phyloP scores from a whole-genome alignment of 495 filamentous ascomycete genomes.

The Aspergillus hancockii region DNA sequence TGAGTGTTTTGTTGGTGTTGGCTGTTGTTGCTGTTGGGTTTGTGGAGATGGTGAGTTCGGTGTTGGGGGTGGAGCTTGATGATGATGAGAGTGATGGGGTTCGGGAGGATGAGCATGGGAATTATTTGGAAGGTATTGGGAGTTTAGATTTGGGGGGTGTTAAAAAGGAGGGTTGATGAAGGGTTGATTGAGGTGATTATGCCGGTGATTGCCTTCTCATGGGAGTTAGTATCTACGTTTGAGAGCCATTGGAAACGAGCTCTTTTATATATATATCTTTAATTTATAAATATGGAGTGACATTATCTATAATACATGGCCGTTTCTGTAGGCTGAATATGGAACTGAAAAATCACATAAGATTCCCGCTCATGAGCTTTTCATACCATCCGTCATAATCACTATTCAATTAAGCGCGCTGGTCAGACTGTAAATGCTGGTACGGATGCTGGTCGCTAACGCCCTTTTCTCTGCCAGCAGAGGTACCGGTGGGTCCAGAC shows the following conservation, averaged over 20 bases:
- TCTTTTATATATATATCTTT: not conserved
- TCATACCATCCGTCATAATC: slow-evolving; percentile 13
- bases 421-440: slow-evolving; percentile 45
- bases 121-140: not conserved
- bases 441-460: slow-evolving; percentile 41
- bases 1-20: slow-evolving; percentile 30
- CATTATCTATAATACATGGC: slow-evolving; percentile 24
- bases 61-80: slow-evolving; percentile 16
- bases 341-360: slow-evolving; percentile 8
- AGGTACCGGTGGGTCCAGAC: slow-evolving; percentile 38
- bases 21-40: slow-evolving; percentile 28
- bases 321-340: not conserved
- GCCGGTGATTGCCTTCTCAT: too few species aligned
- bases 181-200: too few species aligned
- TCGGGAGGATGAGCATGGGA: not conserved
- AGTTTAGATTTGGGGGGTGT: too few species aligned
- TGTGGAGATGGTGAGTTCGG: slow-evolving; percentile 25
- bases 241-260: not conserved
- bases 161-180: not conserved
- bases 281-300: not conserved
- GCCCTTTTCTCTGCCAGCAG: slow-evolving; percentile 42
- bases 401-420: slow-evolving; percentile 34
- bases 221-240: too few species aligned
- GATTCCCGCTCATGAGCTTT: slow-evolving; percentile 21
- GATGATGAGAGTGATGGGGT: too few species aligned